Percentiles rank a stretch among this genome's conserved stretches.
These are phyloP conservation scores for Linum lewisii DNA, from an alignment of 345 rosid species.

Conservation along the genomic window DNA sequence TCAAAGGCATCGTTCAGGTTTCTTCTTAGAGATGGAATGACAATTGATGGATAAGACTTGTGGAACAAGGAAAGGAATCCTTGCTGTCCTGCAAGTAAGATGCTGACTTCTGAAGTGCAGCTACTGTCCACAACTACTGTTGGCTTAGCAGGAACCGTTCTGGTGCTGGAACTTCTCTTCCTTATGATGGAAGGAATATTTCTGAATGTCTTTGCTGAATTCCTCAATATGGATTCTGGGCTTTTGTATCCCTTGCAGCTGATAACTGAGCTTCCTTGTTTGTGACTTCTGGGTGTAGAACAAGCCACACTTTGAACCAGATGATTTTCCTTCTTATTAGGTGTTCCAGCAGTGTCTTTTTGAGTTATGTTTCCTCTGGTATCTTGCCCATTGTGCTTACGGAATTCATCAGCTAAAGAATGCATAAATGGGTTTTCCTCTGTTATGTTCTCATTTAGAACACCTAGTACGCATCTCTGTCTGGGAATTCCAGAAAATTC, in stretches of 20 bases:
- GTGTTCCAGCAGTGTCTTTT: no score
- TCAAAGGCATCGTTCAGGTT: constrained; percentile 16
- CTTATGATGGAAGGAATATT: constrained; percentile 13
- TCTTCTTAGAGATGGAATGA: constrained; percentile 6
- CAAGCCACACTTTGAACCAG: neutral
- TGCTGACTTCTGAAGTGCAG: neutral
- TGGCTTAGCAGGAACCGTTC: neutral
- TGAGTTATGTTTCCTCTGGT: no score
- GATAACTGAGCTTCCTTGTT: neutral
- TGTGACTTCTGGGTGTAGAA: neutral
- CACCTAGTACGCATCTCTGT: neutral
- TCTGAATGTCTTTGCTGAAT: constrained; percentile 10
- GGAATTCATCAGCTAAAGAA: neutral
- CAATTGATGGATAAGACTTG: constrained; percentile 9
- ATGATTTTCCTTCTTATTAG: neutral
- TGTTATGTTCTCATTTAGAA: neutral
- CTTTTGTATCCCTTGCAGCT: neutral
- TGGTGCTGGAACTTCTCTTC: constrained; percentile 7
- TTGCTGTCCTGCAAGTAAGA: neutral
- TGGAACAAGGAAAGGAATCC: constrained; percentile 8
- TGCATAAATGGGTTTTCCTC: neutral
- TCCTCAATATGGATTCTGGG: constrained; percentile 12
- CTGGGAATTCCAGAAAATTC: neutral
- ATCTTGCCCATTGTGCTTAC: neutral
- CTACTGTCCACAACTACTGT: neutral